Conservation (phyloP, 2,329 filamentous ascomycete species). For the Harringtonia aguacate region DNA sequence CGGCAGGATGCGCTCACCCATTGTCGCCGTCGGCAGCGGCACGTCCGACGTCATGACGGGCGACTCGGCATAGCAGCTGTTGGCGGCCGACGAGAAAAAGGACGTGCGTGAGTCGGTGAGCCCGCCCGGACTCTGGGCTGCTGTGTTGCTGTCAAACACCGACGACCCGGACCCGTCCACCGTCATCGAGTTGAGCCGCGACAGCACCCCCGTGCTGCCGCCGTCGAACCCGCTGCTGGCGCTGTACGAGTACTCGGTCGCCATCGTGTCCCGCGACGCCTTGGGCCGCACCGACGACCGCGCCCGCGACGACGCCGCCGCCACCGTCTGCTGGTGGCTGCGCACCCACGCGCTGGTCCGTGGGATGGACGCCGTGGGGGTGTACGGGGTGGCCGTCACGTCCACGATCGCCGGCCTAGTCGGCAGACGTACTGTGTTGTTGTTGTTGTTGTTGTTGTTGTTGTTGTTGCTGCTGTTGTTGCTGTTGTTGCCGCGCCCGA, state of each 20-base stretch:
- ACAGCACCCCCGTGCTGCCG: slow-evolving; percentile 6
- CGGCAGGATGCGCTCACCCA: not conserved
- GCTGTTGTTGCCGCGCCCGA: too few species aligned
- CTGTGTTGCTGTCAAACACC: slow-evolving; percentile 1
- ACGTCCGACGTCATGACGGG: slow-evolving; percentile 3
- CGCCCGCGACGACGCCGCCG: not conserved
- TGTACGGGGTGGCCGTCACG: not conserved
- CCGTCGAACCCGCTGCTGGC: not conserved
- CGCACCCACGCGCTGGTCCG: slow-evolving; percentile 12
- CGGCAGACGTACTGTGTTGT: not conserved
- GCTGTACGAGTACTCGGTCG: slow-evolving; percentile 9
- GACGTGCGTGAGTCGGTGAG: slow-evolving; percentile 9
- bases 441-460: not conserved
- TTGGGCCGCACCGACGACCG: slow-evolving; percentile 1
- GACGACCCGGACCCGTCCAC: slow-evolving; percentile 7
- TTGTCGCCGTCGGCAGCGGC: not conserved
- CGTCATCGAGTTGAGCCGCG: slow-evolving; percentile 12
- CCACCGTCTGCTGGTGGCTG: slow-evolving; percentile 10
- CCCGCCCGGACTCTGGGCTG: slow-evolving; percentile 5
- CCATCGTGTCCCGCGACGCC: slow-evolving; percentile 8
- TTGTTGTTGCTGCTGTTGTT: too few species aligned
- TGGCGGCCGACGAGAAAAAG: slow-evolving; percentile 7
- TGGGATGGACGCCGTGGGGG: slow-evolving; percentile 3
- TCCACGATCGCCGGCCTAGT: not conserved
- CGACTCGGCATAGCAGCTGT: slow-evolving; percentile 8